Base-by-base conservation (phyloP, 2,329 filamentous ascomycete species). In the Cladophialophora immunda region DNA sequence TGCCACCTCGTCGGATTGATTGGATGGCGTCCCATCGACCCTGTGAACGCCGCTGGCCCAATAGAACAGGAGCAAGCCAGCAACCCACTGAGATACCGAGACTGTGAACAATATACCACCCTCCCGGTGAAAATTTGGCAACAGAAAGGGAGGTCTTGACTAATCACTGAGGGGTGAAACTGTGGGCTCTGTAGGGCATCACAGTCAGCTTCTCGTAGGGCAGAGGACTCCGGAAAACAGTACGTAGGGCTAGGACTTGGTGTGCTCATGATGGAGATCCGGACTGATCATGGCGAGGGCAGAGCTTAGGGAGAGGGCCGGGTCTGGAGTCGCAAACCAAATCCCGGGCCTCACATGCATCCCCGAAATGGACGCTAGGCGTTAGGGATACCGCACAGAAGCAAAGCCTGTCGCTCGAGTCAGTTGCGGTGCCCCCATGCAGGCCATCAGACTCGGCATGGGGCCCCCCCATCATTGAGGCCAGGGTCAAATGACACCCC, bases 121-220 rank as follows among this genome's bases (percentile, higher is more conserved):
- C 27, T 11, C 36, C 7, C 29, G 32, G 11, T 29, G 8, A 19
- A 41, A 58, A 17, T 17, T 15, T 15, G 54, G 34, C 11, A 13
- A 47, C 27, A 15, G 41, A n/a, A n/a, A 38, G 38, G 7, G 32
- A 27, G 27, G n/a, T 45, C 4, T 34, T 50, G 38, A 50, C 45
- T 50, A 50, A 25, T 25, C 45, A 22, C 38, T 5, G n/a, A 45
- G 38, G 38, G 17, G 38, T 38, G 34, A 38, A 1, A 38, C 11
- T 38, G 45, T 50, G 45, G 45, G 25, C 27, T 30, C 27, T 47
- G 38, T 19, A 50, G 19, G 57, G 38, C 57, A 29, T 47, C 19
- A n/a, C 38, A 22, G 45, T 50, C 56, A 9, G 19, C 36, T 45
- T 50, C 25, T 59, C 15, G 38, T 59, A 59, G 25, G 57, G 57